These are phyloP conservation scores for Cryptococcus jaspeensis DNA, from an alignment of 1,284 basidiomycete genomes.

Conservation along the genomic window DNA sequence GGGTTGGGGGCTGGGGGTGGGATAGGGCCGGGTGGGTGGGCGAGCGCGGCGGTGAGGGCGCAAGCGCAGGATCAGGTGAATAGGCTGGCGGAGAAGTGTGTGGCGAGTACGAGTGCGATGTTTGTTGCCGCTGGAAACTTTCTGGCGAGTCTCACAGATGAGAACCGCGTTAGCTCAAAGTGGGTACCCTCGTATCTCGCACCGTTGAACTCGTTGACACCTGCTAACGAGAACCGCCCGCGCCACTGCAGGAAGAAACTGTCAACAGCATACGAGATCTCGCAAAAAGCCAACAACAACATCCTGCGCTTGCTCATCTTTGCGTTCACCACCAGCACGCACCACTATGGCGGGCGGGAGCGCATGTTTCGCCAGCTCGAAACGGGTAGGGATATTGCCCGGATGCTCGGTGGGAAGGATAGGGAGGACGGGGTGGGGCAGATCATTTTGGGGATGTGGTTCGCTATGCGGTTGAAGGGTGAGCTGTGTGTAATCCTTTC, in stretches of 20 bases:
- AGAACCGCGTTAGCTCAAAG: conserved; percentile 37
- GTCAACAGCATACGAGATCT: conserved; percentile 32
- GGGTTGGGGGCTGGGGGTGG: not conserved
- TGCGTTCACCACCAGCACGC: conserved; percentile 42
- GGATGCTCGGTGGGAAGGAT: conserved; percentile 38
- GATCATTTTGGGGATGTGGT: conserved; percentile 38
- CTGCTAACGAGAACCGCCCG: not conserved
- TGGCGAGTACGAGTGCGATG: conserved; percentile 31
- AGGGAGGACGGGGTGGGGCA: conserved; percentile 40
- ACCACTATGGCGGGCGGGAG: conserved; percentile 36
- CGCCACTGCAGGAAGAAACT: conserved; percentile 31
- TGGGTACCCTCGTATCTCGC: conserved; percentile 15
- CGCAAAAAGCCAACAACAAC: conserved; percentile 28
- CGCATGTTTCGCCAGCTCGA: conserved; percentile 36
- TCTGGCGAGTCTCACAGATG: conserved; percentile 34
- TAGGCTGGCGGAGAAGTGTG: conserved; percentile 30
- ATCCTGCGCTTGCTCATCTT: conserved; percentile 40
- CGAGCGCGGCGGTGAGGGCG: conserved; percentile 2
- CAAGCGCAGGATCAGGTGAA: conserved; percentile 11
- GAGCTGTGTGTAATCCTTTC: conserved; percentile 5
- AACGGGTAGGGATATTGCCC: conserved; percentile 32
- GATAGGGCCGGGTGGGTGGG: conserved; percentile 16
- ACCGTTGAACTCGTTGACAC: not conserved
- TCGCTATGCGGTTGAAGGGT: conserved; percentile 38
- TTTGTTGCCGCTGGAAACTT: conserved; percentile 33